A percentile compares a stretch with the other conserved stretches of the same genome.
Conservation (phyloP, 1,284 basidiomycete genomes). For the Marasmius fiardii region DNA sequence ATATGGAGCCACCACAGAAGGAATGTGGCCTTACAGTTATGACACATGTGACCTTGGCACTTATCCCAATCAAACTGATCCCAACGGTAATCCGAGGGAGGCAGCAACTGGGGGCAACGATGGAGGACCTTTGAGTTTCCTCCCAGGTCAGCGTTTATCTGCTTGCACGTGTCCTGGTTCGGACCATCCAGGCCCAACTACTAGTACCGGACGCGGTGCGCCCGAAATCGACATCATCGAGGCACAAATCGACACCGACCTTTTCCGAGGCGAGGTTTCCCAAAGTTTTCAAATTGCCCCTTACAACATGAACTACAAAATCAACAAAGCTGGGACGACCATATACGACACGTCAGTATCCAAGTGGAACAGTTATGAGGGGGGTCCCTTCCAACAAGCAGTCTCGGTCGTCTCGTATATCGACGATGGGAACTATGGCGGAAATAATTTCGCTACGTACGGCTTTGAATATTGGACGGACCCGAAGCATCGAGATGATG, state of each 20-base stretch:
- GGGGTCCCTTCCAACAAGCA: slow-evolving; percentile 79
- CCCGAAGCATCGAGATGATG: slow-evolving; percentile 52
- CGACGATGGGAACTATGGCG: slow-evolving; percentile 51
- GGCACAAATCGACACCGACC: slow-evolving; percentile 50
- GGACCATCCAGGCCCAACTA: slow-evolving; percentile 79
- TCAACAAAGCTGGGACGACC: slow-evolving; percentile 53
- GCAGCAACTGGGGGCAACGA: slow-evolving; percentile 46
- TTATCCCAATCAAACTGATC: slow-evolving; percentile 70
- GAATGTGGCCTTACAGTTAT: slow-evolving; percentile 82
- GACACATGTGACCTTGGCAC: slow-evolving; percentile 83
- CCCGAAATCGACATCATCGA: slow-evolving; percentile 89
- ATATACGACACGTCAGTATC: slow-evolving; percentile 53
- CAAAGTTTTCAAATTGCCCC: slow-evolving; percentile 83
- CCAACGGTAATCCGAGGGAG: slow-evolving; percentile 47
- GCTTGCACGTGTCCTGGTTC: slow-evolving; percentile 83
- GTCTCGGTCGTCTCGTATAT: slow-evolving; percentile 63
- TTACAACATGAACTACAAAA: slow-evolving; percentile 69
- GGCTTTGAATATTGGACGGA: slow-evolving; percentile 78
- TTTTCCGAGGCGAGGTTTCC: slow-evolving; percentile 63
- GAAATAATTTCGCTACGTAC: slow-evolving; percentile 51
- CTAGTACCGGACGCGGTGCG: slow-evolving; percentile 73
- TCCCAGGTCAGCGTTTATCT: slow-evolving; percentile 78
- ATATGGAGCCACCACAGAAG: slow-evolving; percentile 58
- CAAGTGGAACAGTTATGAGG: slow-evolving; percentile 68
- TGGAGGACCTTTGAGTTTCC: slow-evolving; percentile 53